These are phyloP conservation scores for Globisporangium megalacanthum DNA, from an alignment of 352 stramenopile species.

Conservation along the genomic window DNA sequence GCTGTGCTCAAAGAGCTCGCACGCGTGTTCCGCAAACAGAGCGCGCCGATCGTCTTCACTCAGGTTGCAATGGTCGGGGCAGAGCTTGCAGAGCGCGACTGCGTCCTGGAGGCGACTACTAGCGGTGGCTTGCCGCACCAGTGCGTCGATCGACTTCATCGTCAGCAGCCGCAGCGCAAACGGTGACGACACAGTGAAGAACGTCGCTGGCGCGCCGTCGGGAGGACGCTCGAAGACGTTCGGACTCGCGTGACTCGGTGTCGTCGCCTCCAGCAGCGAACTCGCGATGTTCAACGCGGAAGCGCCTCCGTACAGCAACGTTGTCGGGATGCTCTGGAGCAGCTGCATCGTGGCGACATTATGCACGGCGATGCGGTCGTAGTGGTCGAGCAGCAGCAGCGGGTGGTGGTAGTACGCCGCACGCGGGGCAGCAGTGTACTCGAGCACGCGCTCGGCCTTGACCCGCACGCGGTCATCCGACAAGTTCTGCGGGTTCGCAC, in stretches of 20 bases:
- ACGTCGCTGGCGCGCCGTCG: constrained; percentile 16
- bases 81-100: constrained; percentile 58
- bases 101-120: constrained; percentile 43
- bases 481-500: constrained; percentile 26
- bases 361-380: constrained; percentile 54
- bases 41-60: constrained; percentile 40
- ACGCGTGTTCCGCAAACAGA: constrained; percentile 55
- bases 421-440: constrained; percentile 40
- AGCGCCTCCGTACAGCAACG: constrained; percentile 33
- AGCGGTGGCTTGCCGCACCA: constrained; percentile 37
- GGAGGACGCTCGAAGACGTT: not conserved
- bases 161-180: constrained; percentile 45
- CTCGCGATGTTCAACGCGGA: constrained; percentile 16
- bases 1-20: constrained; percentile 40
- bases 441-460: constrained; percentile 38
- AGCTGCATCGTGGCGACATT: constrained; percentile 51
- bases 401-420: constrained; percentile 55
- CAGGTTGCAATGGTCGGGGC: constrained; percentile 56
- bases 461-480: constrained; percentile 36
- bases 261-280: constrained; percentile 7
- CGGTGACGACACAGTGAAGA: constrained; percentile 36
- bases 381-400: constrained; percentile 58
- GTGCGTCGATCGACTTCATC: constrained; percentile 48
- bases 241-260: not conserved
- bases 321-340: constrained; percentile 55